Evolutionary conservation across 2,329 filamentous ascomycete species (phyloP), one percentile per base, ranked within the genome.

Genomic region (Ascocoryne sarcoides): DNA sequence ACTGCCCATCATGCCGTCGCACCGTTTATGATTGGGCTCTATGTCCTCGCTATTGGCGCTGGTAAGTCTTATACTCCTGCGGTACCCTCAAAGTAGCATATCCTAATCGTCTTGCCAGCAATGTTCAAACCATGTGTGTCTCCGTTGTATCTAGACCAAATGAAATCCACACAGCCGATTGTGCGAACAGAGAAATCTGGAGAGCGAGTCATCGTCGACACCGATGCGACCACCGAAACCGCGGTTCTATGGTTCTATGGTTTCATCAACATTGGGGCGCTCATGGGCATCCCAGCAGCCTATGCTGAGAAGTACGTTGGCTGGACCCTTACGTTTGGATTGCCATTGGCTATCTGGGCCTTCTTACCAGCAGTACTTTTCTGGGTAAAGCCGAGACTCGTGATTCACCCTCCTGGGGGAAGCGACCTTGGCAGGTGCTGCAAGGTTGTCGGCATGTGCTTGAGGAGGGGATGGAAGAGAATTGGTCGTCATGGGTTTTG

Each of bases 61-160:
- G 53, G 54, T 57, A 49, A 46, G 48, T 82, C 17, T 33, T 16
- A 5, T 33, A 33, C n/a, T 31, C 4, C 19, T 18, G 3, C 12
- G 4, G 3, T 32, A 30, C 28, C 12, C 23, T 32, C 0, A 70
- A 41, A 79, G 36, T 83, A 39, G 64, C 62, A 48, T 58, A 70
- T 30, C 45, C 70, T 73, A 58, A 76, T 2, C 73, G 83, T 3
- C 18, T 5, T 18, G 14, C 29, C 15, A 54, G 81, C 79, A 43
- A 75, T 81, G 46, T 84, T 85, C 68, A 86, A 85, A 62, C 72
- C 77, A 12, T 84, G 82, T 50, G 76, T 84, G 20, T 72, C 75
- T 0, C 73, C 76, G 1, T 62, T 78, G 29, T 70, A 80, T 43
- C 74, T 76, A 9, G 77, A 82, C 50, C 76, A 82, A 51, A 63